A percentile compares a stretch with the other conserved stretches of the same genome.
phyloP scores from a whole-genome alignment of 345 rosid species.

The Eucalyptus grandis region DNA sequence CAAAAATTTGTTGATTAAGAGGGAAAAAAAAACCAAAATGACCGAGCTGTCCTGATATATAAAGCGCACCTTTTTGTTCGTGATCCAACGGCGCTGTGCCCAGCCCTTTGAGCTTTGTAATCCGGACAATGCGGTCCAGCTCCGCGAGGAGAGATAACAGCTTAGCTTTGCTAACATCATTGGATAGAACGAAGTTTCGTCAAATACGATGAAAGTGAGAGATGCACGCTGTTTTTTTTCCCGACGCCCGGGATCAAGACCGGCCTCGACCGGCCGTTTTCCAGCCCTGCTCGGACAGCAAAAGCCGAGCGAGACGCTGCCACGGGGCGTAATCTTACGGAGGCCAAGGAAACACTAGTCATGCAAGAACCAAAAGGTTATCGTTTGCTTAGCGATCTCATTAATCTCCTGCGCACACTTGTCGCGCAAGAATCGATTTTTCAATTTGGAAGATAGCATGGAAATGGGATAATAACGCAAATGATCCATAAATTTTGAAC shows the following conservation, averaged over 20 bases:
- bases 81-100: neutral
- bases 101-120: neutral
- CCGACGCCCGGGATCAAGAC: neutral
- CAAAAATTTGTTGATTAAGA: neutral
- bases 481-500: neutral
- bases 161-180: neutral
- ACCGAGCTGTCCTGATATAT: neutral
- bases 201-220: neutral
- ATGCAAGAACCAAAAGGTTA: no score
- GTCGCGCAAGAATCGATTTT: neutral
- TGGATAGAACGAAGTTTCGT: neutral
- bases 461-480: neutral
- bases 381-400: neutral
- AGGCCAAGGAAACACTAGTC: neutral
- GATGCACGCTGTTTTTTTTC: neutral
- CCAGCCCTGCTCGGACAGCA: neutral
- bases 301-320: neutral
- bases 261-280: neutral
- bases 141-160: neutral
- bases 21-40: neutral
- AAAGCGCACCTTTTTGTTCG: neutral
- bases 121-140: neutral
- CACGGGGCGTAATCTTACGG: neutral
- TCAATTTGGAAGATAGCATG: no score
- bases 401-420: neutral